Evolutionary conservation across 345 rosid species (phyloP).

Genomic region (Gossypium bickii): DNA sequence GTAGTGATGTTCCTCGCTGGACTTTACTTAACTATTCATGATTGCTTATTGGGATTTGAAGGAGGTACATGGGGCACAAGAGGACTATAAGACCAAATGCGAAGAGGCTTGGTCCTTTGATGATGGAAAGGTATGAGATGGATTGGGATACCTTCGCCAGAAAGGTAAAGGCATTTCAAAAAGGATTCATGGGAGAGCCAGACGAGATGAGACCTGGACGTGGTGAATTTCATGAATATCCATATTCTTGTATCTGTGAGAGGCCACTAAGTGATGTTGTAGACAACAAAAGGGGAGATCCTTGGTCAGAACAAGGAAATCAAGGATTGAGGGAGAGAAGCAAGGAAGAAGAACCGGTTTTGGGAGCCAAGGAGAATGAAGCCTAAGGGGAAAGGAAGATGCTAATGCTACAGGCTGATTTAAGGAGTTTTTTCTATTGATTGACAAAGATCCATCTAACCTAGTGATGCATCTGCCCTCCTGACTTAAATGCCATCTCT

Average conservation of each 20-base stretch:
- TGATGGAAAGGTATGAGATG: slow-evolving; percentile 62
- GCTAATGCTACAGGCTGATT: neutral
- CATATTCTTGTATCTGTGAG: slow-evolving; percentile 74
- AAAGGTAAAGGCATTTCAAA: slow-evolving; percentile 78
- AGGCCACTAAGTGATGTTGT: slow-evolving; percentile 38
- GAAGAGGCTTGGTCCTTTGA: slow-evolving; percentile 74
- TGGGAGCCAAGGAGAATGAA: slow-evolving; percentile 25
- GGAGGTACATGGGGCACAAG: slow-evolving; percentile 96
- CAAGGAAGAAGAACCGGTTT: slow-evolving; percentile 16
- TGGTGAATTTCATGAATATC: slow-evolving; percentile 89
- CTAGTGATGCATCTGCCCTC: neutral
- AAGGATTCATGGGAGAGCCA: slow-evolving; percentile 99
- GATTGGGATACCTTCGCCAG: slow-evolving; percentile 80
- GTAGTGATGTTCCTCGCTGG: neutral
- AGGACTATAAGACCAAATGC: slow-evolving; percentile 95
- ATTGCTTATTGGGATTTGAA: slow-evolving; percentile 23
- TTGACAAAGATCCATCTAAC: neutral
- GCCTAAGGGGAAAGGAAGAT: neutral
- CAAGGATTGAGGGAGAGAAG: slow-evolving; percentile 20
- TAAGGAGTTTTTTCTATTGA: neutral
- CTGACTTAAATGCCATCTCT: neutral
- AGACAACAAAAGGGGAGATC: slow-evolving; percentile 21
- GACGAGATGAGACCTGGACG: slow-evolving; percentile 79
- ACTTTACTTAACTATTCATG: neutral
- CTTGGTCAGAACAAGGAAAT: slow-evolving; percentile 19